phyloP scores from a whole-genome alignment of 2,329 filamentous ascomycete species.

The Alternaria infectoria region DNA sequence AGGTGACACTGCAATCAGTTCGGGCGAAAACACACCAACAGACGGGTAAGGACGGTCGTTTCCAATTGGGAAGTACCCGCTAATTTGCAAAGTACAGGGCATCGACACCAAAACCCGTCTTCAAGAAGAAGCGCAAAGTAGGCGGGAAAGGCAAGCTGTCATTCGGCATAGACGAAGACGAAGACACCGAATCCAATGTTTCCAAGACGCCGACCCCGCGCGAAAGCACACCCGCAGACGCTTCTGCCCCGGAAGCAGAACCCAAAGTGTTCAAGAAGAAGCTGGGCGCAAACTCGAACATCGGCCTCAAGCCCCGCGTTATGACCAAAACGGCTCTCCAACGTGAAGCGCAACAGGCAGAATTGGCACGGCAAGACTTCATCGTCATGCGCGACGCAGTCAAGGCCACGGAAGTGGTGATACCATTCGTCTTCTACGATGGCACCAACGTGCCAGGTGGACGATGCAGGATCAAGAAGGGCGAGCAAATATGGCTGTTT shows the following conservation, averaged over 20 bases:
- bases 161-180: slow-evolving; percentile 73
- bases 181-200: slow-evolving; percentile 58
- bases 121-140: slow-evolving; percentile 64
- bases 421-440: slow-evolving; percentile 97
- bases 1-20: slow-evolving; percentile 70
- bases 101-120: slow-evolving; percentile 55
- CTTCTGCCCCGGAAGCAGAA: slow-evolving; percentile 43
- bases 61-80: slow-evolving; percentile 30
- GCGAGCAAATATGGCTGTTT: slow-evolving; percentile 91
- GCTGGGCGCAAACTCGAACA: slow-evolving; percentile 66
- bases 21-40: slow-evolving; percentile 60
- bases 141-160: slow-evolving; percentile 67
- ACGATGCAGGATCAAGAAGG: slow-evolving; percentile 85
- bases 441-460: slow-evolving; percentile 89
- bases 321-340: slow-evolving; percentile 78
- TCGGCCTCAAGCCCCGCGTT: slow-evolving; percentile 69
- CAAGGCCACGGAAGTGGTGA: slow-evolving; percentile 84
- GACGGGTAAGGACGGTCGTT: slow-evolving; percentile 61
- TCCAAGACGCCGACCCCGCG: slow-evolving; percentile 48
- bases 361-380: slow-evolving; percentile 79
- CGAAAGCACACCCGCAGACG: slow-evolving; percentile 47
- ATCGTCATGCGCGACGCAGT: slow-evolving; percentile 81
- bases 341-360: slow-evolving; percentile 78
- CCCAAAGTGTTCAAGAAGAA: slow-evolving; percentile 51
- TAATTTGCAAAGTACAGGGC: slow-evolving; percentile 66